Evolutionary conservation across 352 stramenopile species (phyloP).

Genomic region (Thalassiosira livingstoniorum): DNA sequence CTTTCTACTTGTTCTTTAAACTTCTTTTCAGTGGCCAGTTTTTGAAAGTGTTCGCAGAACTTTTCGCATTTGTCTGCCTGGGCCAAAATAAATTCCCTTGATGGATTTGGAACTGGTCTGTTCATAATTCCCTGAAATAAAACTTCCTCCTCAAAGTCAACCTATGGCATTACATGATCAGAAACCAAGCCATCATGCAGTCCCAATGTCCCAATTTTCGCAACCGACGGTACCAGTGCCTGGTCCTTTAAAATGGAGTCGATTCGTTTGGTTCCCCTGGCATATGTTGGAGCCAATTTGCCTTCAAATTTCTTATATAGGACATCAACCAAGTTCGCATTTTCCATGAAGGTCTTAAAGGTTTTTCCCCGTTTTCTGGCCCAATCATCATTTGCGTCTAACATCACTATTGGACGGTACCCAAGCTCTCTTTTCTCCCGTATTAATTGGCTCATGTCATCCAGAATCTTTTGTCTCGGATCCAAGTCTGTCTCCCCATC

Average conservation of each 20-base stretch:
- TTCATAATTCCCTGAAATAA: conserved; percentile 26
- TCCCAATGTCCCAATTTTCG: conserved; percentile 2
- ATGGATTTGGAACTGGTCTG: neutral
- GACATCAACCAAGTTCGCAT: conserved; percentile 17
- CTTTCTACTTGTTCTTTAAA: neutral
- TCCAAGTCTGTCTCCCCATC: neutral
- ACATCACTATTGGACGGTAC: conserved; percentile 3
- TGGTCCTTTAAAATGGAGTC: conserved; percentile 35
- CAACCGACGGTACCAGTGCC: neutral
- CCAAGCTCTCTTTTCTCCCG: neutral
- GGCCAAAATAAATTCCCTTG: conserved; percentile 29
- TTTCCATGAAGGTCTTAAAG: neutral
- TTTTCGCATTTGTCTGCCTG: conserved; percentile 24
- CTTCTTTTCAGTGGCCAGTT: neutral
- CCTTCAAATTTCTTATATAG: conserved; percentile 10
- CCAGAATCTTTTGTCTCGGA: neutral
- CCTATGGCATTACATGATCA: conserved; percentile 24
- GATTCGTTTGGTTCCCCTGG: neutral
- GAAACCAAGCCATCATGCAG: conserved; percentile 11
- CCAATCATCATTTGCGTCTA: too few relatives aligned
- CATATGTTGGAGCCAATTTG: conserved; percentile 10
- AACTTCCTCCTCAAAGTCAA: conserved; percentile 12
- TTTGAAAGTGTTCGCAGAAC: conserved; percentile 1
- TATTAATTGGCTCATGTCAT: neutral
- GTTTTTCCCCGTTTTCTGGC: neutral